Evolutionary conservation across 2,329 filamentous ascomycete species (phyloP), one percentile per base, ranked within the genome.

Genomic region (Pseudopithomyces maydicus): DNA sequence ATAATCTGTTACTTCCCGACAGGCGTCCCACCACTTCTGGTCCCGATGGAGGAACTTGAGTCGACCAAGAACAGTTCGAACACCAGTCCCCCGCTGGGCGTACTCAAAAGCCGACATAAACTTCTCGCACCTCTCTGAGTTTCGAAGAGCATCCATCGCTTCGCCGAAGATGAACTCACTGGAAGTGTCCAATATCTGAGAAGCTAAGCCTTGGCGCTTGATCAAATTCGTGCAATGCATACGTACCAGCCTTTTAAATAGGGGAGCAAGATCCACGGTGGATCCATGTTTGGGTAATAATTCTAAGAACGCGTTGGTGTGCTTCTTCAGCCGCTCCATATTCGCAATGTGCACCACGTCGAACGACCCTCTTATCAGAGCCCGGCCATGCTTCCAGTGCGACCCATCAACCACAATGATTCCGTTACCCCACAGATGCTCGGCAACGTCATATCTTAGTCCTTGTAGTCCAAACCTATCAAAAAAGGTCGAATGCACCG

Each of bases 221-320:
- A 23, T 6, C 29, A 36, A 4, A 23, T 4, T 39, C 14, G 20
- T 15, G 26, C 26, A 5, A 22, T 15, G 26, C 26, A 5, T 17
- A 26, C 51, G n/a, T 46, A 54, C 52, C 15, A 70, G 54, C 3
- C 65, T 48, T 17, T 69, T 66, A 33, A 74, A 67, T 7, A 71
- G 46, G 10, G 65, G 64, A 44, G 70, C 64, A 17, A 74, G 50
- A 45, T 74, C 65, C 3, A 72, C 59, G 3, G 62, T 64, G 0
- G 43, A 46, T 0, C 67, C 66, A 52, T 69, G 65, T 29, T 49
- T 52, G 1, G 68, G 68, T n/a, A 73, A 38, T 3, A 59, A 19
- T 0, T 57, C 49, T 20, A 74, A 52, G 3, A 74, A 51, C 1
- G 56, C 32, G 2, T 59, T 36, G 0, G 58, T 56, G 44, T 74